Evolutionary conservation across 345 rosid genomes (phyloP), one percentile per base, ranked within the genome.

Genomic region (Populus euphratica): DNA sequence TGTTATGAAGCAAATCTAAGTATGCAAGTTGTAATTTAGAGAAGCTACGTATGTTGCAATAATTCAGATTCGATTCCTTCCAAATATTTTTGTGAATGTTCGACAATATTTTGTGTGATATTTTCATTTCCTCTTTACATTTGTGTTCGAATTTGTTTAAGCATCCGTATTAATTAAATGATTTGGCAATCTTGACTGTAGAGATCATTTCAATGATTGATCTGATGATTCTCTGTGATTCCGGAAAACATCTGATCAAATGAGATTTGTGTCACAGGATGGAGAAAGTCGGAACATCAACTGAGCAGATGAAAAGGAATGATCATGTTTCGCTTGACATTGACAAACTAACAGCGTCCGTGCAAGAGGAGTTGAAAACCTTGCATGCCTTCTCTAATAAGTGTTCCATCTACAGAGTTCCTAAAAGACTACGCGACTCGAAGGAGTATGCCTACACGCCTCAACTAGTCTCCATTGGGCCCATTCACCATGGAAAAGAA

Each of bases 331-430:
- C 69, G 18, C 20, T 62, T 61, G 25, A 41, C 27, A 62, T 27
- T 1, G 13, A 44, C 33, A 23, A 29, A 62, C 33, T 75, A 59
- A 21, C 23, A 47, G 14, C n/a, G n/a, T 76, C 78, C 17, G 16
- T 76, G 73, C 23, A 9, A 27, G 17, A 0, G 2, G 56, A 61
- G 72, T 7, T 75, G 44, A n/a, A 35, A 20, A 50, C 12, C 50
- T 52, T 67, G 25, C 23, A 47, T 38, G 39, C 66, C 23, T 43
- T 76, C 38, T 76, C 78, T 6, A 0, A 31, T 6, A 20, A 64
- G 8, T 41, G 78, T 21, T 78, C 76, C 21, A 71, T 78, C 14
- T 78, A 78, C 33, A 71, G 75, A 64, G 80, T 78, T 33, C 80
- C 80, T 29, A 71, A 72, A 23, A 33, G 75, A 62, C 50, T 78